Evolutionary conservation across 106 monocot species (phyloP).

Genomic region (Platanthera guangdongensis): DNA sequence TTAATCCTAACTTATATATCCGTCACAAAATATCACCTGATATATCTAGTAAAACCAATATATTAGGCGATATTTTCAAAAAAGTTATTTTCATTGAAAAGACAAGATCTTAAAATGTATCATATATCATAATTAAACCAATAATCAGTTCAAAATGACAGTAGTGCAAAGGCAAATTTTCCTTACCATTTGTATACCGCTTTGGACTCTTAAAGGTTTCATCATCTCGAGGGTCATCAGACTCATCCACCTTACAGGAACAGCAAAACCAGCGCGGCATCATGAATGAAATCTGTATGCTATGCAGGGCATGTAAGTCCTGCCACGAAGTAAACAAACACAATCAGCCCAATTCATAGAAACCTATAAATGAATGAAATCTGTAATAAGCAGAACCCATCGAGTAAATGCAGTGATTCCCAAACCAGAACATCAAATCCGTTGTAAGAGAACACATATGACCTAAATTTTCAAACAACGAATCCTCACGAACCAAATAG

Average conservation of each 20-base stretch:
- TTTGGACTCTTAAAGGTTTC: constrained; percentile 27
- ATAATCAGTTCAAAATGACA: background rate
- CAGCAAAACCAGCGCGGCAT: constrained; percentile 49
- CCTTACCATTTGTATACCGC: constrained; percentile 35
- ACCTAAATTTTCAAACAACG: background rate
- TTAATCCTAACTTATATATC: too few species aligned
- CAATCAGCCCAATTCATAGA: background rate
- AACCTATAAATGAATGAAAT: background rate
- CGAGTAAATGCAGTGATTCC: background rate
- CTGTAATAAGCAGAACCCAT: background rate
- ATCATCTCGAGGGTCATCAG: constrained; percentile 24
- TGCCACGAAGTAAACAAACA: background rate
- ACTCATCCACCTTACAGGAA: constrained; percentile 22
- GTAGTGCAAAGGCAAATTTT: constrained; percentile 5
- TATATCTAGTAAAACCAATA: too few species aligned
- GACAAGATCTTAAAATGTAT: background rate
- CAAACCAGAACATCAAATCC: background rate
- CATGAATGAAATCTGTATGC: constrained; percentile 6
- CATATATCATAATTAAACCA: background rate
- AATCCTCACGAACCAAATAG: too few species aligned
- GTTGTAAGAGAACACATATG: background rate
- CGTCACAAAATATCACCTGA: too few species aligned
- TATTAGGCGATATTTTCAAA: too few species aligned
- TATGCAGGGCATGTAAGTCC: constrained; percentile 3
- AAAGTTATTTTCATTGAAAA: background rate